A percentile compares a stretch with the other conserved stretches of the same genome.
These are phyloP conservation scores for Penicillium hesseltinei DNA, from an alignment of 2,329 filamentous ascomycete species.

Conservation along the genomic window DNA sequence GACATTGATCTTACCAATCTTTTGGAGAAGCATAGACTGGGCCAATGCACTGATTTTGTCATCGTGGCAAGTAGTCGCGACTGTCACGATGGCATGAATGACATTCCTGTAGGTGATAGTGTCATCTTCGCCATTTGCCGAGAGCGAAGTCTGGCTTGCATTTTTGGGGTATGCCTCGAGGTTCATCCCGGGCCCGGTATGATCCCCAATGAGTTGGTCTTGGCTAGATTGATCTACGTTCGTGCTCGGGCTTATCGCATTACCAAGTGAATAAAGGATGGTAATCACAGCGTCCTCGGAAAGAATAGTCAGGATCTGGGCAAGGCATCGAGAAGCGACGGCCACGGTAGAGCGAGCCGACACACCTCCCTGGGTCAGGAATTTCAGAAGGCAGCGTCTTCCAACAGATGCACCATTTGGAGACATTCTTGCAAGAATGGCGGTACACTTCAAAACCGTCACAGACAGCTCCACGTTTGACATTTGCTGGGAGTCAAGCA, in stretches of 20 bases:
- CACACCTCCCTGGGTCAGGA: constrained; percentile 78
- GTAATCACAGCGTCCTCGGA: constrained; percentile 94
- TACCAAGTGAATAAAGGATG: constrained; percentile 93
- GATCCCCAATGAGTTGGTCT: constrained; percentile 29
- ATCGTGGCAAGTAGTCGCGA: constrained; percentile 77
- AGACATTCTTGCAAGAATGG: constrained; percentile 73
- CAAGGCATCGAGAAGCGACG: constrained; percentile 80
- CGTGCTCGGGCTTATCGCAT: constrained; percentile 76
- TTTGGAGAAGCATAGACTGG: constrained; percentile 94
- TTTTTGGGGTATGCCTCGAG: constrained; percentile 39
- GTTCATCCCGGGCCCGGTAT: constrained; percentile 51
- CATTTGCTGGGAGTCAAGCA: constrained; percentile 79
- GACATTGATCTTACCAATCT: constrained; percentile 79
- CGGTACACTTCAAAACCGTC: constrained; percentile 76
- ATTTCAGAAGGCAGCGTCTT: constrained; percentile 75
- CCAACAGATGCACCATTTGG: constrained; percentile 71
- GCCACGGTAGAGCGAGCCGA: constrained; percentile 65
- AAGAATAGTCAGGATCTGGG: constrained; percentile 74
- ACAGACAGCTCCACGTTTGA: constrained; percentile 72
- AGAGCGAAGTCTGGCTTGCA: constrained; percentile 64
- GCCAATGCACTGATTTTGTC: constrained; percentile 91
- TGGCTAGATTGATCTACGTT: constrained; percentile 48
- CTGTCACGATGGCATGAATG: constrained; percentile 92
- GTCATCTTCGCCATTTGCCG: constrained; percentile 73
- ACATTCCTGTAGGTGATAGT: constrained; percentile 77